phyloP scores from a whole-genome alignment of 2,329 filamentous ascomycete species.

The Diaporthe australafricana region DNA sequence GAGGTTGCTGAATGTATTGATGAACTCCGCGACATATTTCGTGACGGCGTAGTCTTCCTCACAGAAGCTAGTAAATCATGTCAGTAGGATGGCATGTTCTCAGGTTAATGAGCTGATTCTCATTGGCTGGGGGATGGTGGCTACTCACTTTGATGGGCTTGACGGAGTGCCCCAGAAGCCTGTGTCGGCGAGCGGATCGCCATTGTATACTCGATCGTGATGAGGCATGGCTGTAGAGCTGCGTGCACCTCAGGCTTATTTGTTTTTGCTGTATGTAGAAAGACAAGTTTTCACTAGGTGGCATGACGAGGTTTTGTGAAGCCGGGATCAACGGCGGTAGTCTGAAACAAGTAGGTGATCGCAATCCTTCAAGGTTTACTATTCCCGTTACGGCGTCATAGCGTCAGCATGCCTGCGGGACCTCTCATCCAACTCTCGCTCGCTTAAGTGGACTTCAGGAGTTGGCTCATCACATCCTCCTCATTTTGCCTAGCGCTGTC shows the following conservation, averaged over 20 bases:
- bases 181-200: conserved; percentile 40
- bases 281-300: no score
- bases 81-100: no score
- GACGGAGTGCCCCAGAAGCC: conserved; percentile 47
- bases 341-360: neutral
- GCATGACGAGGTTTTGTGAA: no score
- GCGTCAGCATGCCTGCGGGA: neutral
- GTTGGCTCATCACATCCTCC: neutral
- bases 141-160: conserved; percentile 47
- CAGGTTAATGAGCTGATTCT: no score
- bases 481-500: neutral
- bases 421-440: neutral
- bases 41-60: conserved; percentile 41
- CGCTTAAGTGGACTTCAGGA: neutral
- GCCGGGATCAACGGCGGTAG: neutral
- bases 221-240: neutral
- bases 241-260: neutral
- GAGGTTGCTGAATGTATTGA: conserved; percentile 32
- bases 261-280: neutral
- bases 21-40: conserved; percentile 32
- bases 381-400: neutral
- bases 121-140: no score
- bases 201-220: conserved; percentile 1
- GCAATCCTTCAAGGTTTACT: neutral
- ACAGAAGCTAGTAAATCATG: conserved; percentile 44